phyloP scores from a whole-genome alignment of 2,329 filamentous ascomycete genomes.

The Graphiopsis chlorocephala region DNA sequence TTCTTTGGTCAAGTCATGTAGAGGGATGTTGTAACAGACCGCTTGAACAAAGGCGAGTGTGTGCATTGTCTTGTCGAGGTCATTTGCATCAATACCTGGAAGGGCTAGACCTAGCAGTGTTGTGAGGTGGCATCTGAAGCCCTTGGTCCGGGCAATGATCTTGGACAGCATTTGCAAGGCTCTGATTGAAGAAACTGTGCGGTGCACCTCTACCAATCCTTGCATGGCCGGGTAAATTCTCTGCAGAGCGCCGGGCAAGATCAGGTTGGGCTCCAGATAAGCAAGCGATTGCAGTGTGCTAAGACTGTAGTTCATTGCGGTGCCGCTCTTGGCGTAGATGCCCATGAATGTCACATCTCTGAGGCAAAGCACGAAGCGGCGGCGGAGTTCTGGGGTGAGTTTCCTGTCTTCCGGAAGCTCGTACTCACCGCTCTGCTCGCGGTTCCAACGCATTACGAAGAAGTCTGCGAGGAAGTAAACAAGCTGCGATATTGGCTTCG shows the following conservation, averaged over 20 bases:
- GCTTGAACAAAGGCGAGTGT: conserved; percentile 93
- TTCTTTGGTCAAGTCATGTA: conserved; percentile 73
- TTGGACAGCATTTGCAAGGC: conserved; percentile 89
- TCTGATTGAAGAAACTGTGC: conserved; percentile 89
- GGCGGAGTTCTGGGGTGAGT: conserved; percentile 77
- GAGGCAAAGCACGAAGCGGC: conserved; percentile 82
- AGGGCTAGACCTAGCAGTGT: conserved; percentile 87
- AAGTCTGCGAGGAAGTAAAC: conserved; percentile 92
- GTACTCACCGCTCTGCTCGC: conserved; percentile 88
- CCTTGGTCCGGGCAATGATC: conserved; percentile 87
- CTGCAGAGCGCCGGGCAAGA: conserved; percentile 88
- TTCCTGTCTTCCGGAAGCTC: conserved; percentile 76
- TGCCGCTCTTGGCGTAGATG: conserved; percentile 91
- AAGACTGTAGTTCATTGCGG: conserved; percentile 87
- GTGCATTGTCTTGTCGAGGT: conserved; percentile 92
- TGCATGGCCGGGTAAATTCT: conserved; percentile 96
- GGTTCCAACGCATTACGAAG: conserved; percentile 96
- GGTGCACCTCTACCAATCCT: conserved; percentile 92
- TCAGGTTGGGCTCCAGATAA: conserved; percentile 85
- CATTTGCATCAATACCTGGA: conserved; percentile 95
- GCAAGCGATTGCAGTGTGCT: conserved; percentile 85
- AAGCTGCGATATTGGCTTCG: conserved; percentile 81
- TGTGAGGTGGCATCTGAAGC: conserved; percentile 95
- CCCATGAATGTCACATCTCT: conserved; percentile 97
- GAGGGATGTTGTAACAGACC: conserved; percentile 92